phyloP scores from a whole-genome alignment of 306 rosid genomes.

The Neltuma alba region DNA sequence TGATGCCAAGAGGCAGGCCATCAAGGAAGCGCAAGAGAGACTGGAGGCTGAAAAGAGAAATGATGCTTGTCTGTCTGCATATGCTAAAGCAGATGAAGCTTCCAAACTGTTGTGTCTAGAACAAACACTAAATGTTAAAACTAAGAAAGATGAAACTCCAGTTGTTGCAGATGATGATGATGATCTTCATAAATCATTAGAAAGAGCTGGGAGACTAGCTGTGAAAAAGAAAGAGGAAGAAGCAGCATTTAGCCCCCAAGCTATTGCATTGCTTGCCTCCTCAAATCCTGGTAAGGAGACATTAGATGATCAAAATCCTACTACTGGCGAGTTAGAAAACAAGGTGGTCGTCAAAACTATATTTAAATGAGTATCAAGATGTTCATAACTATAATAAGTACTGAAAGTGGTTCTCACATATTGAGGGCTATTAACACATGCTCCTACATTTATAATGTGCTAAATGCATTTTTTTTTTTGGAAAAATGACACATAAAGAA shows the following conservation, averaged over 20 bases:
- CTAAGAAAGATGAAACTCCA: constrained; percentile 67
- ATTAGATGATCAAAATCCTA: constrained; percentile 55
- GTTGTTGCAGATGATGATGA: constrained; percentile 75
- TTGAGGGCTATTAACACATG: no score
- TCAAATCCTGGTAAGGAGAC: constrained; percentile 49
- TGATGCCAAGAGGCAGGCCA: constrained; percentile 66
- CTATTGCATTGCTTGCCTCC: constrained; percentile 74
- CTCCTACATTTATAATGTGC: no score
- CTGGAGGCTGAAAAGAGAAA: constrained; percentile 80
- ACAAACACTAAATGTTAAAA: constrained; percentile 52
- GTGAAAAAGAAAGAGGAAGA: constrained; percentile 69
- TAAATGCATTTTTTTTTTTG: no score
- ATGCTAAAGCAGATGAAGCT: constrained; percentile 89
- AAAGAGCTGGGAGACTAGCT: constrained; percentile 78
- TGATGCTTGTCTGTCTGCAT: constrained; percentile 83
- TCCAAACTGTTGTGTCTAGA: constrained; percentile 72
- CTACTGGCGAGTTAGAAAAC: constrained; percentile 71
- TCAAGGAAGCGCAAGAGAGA: constrained; percentile 70
- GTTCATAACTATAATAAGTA: no score
- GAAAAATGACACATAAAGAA: no score
- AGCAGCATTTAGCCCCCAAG: constrained; percentile 68
- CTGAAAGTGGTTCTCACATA: no score
- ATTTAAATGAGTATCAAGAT: no score
- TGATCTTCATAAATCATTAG: constrained; percentile 80
- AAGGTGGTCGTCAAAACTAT: constrained; percentile 90